Base-by-base conservation (phyloP, 2,329 filamentous ascomycete genomes). In the Lecanicillium sp. region DNA sequence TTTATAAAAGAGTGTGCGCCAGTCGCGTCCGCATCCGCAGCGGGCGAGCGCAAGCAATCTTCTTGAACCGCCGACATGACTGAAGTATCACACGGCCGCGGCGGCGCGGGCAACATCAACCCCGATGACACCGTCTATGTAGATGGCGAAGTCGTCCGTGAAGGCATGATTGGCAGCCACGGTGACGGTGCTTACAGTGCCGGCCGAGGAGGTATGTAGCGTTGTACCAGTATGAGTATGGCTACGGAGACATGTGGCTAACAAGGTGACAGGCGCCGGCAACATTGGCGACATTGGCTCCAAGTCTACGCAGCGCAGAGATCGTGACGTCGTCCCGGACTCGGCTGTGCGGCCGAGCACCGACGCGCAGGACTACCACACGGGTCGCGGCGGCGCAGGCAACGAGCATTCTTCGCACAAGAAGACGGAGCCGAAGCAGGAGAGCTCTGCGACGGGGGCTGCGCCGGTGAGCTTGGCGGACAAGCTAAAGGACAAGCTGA, bases 21-120 rank as follows among this genome's bases (percentile, higher is more conserved):
- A 25, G 11, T 25, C 22, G 6, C 22, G 22, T 7, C 22, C 22
- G 22, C 6, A 25, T 6, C 22, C 22, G 22, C n/a, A n/a, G n/a
- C n/a, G n/a, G n/a, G n/a, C n/a, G n/a, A n/a, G n/a, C n/a, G n/a
- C n/a, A n/a, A n/a, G n/a, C n/a, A n/a, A n/a, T n/a, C n/a, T n/a
- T n/a, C n/a, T n/a, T n/a, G n/a, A n/a, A n/a, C n/a, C n/a, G n/a
- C n/a, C n/a, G n/a, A n/a, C 22, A 25, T 25, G 22, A 25, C 61
- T 37, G 72, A 77, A 54, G 69, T 77, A 37, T 78, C 74, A 13
- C 74, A 79, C 60, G 75, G 75, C 49, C 72, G 75, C 46, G 75
- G 75, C 43, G 75, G 75, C 49, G 73, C 72, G 15, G 77, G 77
- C 51, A 81, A 81, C 58, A 77, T 81, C 57, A 68, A 65, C 46